These are phyloP conservation scores for Kodamaea nitidulidarum DNA, from an alignment of 805 yeast genomes.

Conservation along the genomic window DNA sequence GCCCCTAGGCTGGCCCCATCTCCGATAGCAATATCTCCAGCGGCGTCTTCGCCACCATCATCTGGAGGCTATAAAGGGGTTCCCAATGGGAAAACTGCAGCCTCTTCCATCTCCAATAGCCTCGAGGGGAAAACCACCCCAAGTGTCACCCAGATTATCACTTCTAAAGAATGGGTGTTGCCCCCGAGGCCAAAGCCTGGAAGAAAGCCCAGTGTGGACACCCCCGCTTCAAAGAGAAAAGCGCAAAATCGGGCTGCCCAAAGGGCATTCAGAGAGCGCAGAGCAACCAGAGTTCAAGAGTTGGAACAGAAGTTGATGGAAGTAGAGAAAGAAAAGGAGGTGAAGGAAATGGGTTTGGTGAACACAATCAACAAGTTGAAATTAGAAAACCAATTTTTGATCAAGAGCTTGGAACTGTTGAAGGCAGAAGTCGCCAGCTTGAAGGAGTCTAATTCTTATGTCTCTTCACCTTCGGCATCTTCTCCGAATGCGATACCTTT, in stretches of 20 bases:
- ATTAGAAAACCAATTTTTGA: constrained; percentile 41
- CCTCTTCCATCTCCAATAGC: constrained; percentile 1
- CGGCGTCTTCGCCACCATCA: constrained; percentile 7
- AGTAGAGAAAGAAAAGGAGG: constrained; percentile 62
- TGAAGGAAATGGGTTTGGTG: constrained; percentile 51
- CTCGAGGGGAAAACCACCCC: constrained; percentile 3
- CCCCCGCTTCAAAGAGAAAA: constrained; percentile 80
- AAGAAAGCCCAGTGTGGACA: constrained; percentile 60
- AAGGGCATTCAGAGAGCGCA: constrained; percentile 81
- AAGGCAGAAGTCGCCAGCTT: constrained; percentile 27
- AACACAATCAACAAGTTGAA: constrained; percentile 49
- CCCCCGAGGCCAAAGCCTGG: constrained; percentile 65
- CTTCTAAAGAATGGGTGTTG: constrained; percentile 56
- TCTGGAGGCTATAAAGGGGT: not conserved
- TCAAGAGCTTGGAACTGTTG: constrained; percentile 41
- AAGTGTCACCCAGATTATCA: constrained; percentile 46
- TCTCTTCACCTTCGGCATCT: not conserved
- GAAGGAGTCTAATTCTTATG: constrained; percentile 10
- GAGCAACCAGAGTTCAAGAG: constrained; percentile 78
- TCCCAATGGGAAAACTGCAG: constrained; percentile 2
- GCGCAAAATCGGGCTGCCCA: constrained; percentile 95
- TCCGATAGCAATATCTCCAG: constrained; percentile 12
- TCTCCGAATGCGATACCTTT: constrained; percentile 2
- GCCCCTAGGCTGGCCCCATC: constrained; percentile 15
- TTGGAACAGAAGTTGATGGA: constrained; percentile 66